Conservation (phyloP, 768 basidiomycete species). For the Mycena polygramma region DNA sequence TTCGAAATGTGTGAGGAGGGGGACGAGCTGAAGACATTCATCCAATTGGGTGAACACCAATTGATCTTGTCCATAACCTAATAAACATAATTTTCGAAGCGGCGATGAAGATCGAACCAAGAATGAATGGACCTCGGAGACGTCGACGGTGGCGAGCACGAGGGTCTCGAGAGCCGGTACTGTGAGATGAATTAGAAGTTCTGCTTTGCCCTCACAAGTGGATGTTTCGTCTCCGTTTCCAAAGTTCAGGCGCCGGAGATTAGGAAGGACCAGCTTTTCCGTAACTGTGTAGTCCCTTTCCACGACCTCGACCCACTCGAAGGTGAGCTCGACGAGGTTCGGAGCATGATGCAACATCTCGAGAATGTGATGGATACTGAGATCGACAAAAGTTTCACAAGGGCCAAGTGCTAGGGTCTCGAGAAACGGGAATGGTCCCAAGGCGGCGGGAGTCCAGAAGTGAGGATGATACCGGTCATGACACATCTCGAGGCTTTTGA, state of each 20-base stretch:
- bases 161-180: neutral
- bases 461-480: neutral
- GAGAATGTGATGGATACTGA: neutral
- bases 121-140: neutral
- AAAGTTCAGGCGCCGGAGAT: neutral
- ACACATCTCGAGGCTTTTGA: neutral
- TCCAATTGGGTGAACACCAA: neutral
- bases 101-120: neutral
- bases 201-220: neutral
- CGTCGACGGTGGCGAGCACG: neutral
- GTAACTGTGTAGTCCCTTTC: neutral
- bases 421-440: neutral
- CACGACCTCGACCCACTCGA: neutral
- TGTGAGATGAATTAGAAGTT: neutral
- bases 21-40: neutral
- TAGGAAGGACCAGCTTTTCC: neutral
- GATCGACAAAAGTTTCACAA: neutral
- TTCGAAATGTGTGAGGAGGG: neutral
- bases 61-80: neutral
- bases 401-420: neutral
- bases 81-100: neutral
- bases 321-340: neutral
- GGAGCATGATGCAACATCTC: neutral
- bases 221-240: neutral
- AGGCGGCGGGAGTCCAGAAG: neutral